These are phyloP conservation scores for Withania somnifera DNA, from an alignment of 305 asterid species.

Conservation along the genomic window DNA sequence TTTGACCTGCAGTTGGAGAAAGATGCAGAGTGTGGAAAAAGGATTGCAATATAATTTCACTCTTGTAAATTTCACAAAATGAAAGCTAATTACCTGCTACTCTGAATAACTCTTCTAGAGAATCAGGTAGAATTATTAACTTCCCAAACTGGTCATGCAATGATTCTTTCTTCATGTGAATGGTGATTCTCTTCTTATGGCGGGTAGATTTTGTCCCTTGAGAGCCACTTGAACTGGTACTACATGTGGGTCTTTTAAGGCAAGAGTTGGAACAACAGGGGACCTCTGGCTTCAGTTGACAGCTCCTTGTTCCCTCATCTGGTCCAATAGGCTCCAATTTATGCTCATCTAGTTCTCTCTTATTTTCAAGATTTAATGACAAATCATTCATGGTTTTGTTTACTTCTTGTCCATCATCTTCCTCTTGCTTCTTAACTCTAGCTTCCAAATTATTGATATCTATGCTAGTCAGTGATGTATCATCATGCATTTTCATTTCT, in stretches of 20 bases:
- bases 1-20: conserved; percentile 3
- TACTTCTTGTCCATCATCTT: conserved; percentile 38
- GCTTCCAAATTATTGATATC: conserved; percentile 17
- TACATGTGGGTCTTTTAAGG: conserved; percentile 8
- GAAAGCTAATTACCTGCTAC: conserved; percentile 44
- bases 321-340: conserved; percentile 16
- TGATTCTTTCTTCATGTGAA: conserved; percentile 28
- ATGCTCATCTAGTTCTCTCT: conserved; percentile 21
- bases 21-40: not conserved
- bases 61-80: not conserved
- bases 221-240: conserved; percentile 2
- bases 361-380: conserved; percentile 23
- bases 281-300: conserved; percentile 11
- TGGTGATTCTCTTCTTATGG: conserved; percentile 59
- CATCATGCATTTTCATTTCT: not conserved
- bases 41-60: too few relatives aligned
- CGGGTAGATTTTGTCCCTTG: conserved; percentile 18
- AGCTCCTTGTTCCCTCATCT: conserved; percentile 3
- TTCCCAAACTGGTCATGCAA: conserved; percentile 31
- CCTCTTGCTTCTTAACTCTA: conserved; percentile 11
- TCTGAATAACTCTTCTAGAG: conserved; percentile 45
- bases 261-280: conserved; percentile 10
- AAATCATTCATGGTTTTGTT: conserved; percentile 36
- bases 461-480: conserved; percentile 2
- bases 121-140: conserved; percentile 69